Evolutionary conservation across 2,329 filamentous ascomycete genomes (phyloP).

Genomic region (Cordyceps cicadae): DNA sequence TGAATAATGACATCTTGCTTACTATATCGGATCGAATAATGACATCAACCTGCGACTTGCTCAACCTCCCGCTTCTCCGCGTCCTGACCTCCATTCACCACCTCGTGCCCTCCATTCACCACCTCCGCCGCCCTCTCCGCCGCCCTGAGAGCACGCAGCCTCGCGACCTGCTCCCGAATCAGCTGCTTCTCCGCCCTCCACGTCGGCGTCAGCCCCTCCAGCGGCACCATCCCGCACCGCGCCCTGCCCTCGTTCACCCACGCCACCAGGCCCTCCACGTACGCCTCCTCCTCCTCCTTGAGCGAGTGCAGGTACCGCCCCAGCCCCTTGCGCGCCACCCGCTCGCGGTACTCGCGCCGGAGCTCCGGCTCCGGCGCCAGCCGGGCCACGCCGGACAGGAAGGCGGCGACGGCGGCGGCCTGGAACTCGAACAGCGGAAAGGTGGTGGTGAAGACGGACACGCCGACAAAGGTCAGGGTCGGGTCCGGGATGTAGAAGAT

Average conservation of each 20-base stretch:
- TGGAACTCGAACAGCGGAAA: constrained; percentile 66
- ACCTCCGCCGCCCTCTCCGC: neutral
- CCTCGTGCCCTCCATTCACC: neutral
- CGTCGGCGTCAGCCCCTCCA: neutral
- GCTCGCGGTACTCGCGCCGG: neutral
- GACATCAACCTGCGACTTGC: neutral
- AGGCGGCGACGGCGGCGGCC: constrained; percentile 50
- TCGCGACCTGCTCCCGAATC: neutral
- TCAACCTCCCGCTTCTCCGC: too few species aligned
- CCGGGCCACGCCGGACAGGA: constrained; percentile 36
- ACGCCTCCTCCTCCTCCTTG: neutral
- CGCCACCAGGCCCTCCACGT: neutral
- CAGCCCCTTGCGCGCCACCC: neutral
- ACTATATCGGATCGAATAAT: too few species aligned
- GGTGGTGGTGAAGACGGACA: constrained; percentile 57
- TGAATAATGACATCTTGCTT: too few species aligned
- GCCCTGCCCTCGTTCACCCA: neutral
- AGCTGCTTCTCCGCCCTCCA: neutral
- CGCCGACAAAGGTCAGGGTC: constrained; percentile 53
- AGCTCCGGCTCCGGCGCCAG: neutral
- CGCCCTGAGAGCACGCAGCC: neutral
- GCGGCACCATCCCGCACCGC: neutral
- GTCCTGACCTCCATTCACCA: neutral
- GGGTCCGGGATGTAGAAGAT: constrained; percentile 65
- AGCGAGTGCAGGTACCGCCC: neutral